phyloP scores from a whole-genome alignment of 768 basidiomycete genomes.

The Lanmaoa rubissima region DNA sequence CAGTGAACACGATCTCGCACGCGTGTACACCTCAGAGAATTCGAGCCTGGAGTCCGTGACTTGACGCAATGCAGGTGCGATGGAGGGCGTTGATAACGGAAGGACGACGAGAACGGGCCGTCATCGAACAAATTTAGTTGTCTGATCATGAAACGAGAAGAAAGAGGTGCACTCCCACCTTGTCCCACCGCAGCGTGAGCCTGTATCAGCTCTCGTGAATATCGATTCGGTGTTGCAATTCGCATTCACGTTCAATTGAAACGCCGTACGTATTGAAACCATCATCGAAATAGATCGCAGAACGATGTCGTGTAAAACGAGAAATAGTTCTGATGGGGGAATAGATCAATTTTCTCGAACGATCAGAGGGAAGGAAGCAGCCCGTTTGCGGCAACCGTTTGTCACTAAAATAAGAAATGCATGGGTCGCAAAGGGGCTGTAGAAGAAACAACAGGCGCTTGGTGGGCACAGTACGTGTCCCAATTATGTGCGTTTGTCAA shows the following conservation, averaged over 20 bases:
- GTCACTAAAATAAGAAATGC: neutral
- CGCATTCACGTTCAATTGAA: neutral
- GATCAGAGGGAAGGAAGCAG: neutral
- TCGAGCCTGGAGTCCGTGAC: neutral
- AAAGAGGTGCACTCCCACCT: slow-evolving; percentile 1
- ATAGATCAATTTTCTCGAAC: neutral
- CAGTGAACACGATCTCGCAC: slow-evolving; percentile 5
- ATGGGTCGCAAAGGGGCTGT: neutral
- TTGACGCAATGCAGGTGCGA: neutral
- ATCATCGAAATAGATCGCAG: neutral
- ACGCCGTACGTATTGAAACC: neutral
- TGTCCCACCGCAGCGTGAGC: neutral
- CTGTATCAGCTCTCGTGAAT: neutral
- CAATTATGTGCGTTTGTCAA: neutral
- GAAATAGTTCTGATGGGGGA: neutral
- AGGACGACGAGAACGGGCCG: neutral
- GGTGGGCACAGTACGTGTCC: too few relatives aligned
- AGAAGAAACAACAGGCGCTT: too few relatives aligned
- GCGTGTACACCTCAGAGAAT: neutral
- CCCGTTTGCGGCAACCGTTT: neutral
- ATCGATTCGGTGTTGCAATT: neutral
- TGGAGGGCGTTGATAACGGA: neutral
- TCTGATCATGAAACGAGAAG: neutral
- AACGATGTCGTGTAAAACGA: neutral
- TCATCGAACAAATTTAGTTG: neutral